A percentile compares a stretch with the other conserved stretches of the same genome.
Conservation (phyloP, 805 yeast species). For the Maudiozyma turicensis region DNA sequence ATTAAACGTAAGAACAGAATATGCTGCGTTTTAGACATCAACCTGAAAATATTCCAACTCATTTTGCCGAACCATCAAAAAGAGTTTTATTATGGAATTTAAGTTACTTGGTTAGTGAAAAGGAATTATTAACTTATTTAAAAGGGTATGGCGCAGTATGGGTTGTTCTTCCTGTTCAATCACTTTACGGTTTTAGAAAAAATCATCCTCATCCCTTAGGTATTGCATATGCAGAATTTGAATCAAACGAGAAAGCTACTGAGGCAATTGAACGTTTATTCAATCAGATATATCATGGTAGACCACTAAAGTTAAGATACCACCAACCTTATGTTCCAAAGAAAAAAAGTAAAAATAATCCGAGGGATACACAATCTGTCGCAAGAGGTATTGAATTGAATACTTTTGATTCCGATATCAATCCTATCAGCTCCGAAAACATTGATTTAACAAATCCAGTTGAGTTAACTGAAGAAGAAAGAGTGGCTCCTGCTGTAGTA, state of each 20-base stretch:
- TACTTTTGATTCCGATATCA: not conserved
- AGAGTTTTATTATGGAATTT: constrained; percentile 49
- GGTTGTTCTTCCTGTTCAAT: constrained; percentile 46
- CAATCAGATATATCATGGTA: constrained; percentile 44
- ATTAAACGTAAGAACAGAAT: too few relatives aligned
- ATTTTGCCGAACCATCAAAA: constrained; percentile 3
- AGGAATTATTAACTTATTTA: constrained; percentile 39
- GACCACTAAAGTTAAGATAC: constrained; percentile 32
- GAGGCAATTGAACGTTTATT: constrained; percentile 55
- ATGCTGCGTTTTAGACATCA: constrained; percentile 5
- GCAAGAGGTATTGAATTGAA: not conserved
- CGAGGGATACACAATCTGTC: not conserved
- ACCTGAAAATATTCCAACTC: not conserved
- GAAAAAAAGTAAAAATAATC: not conserved
- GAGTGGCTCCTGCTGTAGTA: not conserved
- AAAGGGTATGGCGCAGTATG: constrained; percentile 34
- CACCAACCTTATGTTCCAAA: constrained; percentile 36
- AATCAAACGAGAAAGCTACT: constrained; percentile 50
- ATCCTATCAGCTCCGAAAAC: not conserved
- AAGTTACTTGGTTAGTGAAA: constrained; percentile 42
- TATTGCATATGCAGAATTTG: constrained; percentile 76
- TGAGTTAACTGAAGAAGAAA: not conserved
- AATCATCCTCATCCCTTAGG: constrained; percentile 42
- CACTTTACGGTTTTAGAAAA: constrained; percentile 37
- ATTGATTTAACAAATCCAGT: not conserved